Conservation (phyloP, 371 early-diverging fungal species). For the Conidiobolus incongruus region DNA sequence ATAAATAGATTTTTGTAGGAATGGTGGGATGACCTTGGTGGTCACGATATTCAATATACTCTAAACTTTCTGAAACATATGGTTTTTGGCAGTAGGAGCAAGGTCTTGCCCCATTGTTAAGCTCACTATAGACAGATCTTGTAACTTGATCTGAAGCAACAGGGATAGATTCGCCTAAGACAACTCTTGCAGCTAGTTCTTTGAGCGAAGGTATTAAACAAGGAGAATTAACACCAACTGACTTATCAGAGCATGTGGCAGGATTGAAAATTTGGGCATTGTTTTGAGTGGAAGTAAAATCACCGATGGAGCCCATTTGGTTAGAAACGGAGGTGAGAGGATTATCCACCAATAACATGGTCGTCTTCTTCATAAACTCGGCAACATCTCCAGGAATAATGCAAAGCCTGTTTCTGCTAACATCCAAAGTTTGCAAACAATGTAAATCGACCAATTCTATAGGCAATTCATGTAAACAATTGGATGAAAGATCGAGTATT, state of each 20-base stretch:
- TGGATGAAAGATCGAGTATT: slow-evolving; percentile 21
- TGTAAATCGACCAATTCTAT: slow-evolving; percentile 22
- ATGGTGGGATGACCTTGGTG: slow-evolving; percentile 1
- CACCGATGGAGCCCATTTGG: not conserved
- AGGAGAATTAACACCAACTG: not conserved
- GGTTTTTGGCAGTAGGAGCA: slow-evolving; percentile 23
- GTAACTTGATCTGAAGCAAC: slow-evolving; percentile 6
- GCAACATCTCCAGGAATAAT: slow-evolving; percentile 32
- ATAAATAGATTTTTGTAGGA: slow-evolving; percentile 2
- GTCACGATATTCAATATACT: slow-evolving; percentile 6
- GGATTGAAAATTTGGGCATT: too few relatives aligned
- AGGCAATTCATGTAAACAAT: slow-evolving; percentile 20
- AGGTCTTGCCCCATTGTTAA: slow-evolving; percentile 10
- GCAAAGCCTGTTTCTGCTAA: slow-evolving; percentile 31
- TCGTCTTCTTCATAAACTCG: slow-evolving; percentile 21
- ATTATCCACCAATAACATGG: slow-evolving; percentile 30
- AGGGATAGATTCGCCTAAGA: slow-evolving; percentile 8
- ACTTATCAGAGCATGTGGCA: not conserved
- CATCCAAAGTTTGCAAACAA: slow-evolving; percentile 25
- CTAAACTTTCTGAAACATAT: slow-evolving; percentile 34
- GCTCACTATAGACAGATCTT: not conserved
- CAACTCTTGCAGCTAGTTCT: slow-evolving; percentile 12
- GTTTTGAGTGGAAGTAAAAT: too few relatives aligned
- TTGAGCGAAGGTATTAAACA: slow-evolving; percentile 14
- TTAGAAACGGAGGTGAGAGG: slow-evolving; percentile 19